Evolutionary conservation across 345 rosid species (phyloP).

Genomic region (Moricandia arvensis): DNA sequence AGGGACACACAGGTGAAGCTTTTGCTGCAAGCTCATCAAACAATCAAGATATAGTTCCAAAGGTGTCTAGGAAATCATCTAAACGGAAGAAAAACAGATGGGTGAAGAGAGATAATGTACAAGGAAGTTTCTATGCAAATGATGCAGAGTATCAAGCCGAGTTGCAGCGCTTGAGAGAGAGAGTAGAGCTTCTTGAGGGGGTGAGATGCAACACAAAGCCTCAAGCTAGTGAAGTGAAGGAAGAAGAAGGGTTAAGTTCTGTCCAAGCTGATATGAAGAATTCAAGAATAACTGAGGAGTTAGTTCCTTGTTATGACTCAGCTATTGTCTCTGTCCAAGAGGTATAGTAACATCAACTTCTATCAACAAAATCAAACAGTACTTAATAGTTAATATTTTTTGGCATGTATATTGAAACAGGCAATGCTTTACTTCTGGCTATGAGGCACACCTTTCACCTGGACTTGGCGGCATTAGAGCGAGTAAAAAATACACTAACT

Average conservation of each 20-base stretch:
- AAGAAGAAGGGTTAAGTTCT: slow-evolving; percentile 48
- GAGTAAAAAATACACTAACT: neutral
- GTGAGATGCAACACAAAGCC: slow-evolving; percentile 26
- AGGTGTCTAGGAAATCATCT: slow-evolving; percentile 35
- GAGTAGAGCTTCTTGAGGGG: slow-evolving; percentile 40
- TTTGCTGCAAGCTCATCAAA: slow-evolving; percentile 20
- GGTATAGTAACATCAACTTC: slow-evolving; percentile 4
- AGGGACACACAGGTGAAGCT: slow-evolving; percentile 8
- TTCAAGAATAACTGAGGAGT: neutral
- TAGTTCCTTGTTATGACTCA: slow-evolving; percentile 41
- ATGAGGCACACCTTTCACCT: slow-evolving; percentile 22
- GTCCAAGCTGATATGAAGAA: slow-evolving; percentile 26
- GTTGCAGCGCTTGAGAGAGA: slow-evolving; percentile 12
- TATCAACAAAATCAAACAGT: neutral
- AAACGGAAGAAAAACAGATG: slow-evolving; percentile 17
- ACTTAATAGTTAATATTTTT: neutral
- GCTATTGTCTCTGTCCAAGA: slow-evolving; percentile 27
- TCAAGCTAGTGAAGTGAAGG: slow-evolving; percentile 30
- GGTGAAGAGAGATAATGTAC: neutral
- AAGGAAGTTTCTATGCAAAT: slow-evolving; percentile 32
- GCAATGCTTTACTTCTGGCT: slow-evolving; percentile 86
- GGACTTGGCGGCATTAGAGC: neutral
- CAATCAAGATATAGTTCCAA: slow-evolving; percentile 45
- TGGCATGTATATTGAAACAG: slow-evolving; percentile 44
- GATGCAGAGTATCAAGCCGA: slow-evolving; percentile 31